phyloP scores from a whole-genome alignment of 345 rosid genomes.

The Clausena lansium region DNA sequence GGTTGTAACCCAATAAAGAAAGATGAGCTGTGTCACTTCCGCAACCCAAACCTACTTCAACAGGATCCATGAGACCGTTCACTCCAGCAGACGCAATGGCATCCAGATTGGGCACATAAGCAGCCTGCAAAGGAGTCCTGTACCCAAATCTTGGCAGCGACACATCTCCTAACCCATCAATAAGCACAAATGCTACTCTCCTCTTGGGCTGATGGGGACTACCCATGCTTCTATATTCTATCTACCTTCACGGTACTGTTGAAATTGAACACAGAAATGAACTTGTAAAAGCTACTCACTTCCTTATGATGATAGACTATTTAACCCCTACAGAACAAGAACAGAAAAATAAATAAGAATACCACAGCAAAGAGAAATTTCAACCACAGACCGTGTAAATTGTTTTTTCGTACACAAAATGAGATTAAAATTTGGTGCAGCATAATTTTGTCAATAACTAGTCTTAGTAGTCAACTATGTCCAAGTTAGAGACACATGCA shows the following conservation, averaged over 20 bases:
- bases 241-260: neutral
- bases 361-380: neutral
- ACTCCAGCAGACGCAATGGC: conserved; percentile 89
- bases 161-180: conserved; percentile 93
- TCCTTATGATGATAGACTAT: neutral
- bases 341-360: neutral
- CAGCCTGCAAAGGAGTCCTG: conserved; percentile 83
- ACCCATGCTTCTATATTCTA: conserved; percentile 31
- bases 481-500: neutral
- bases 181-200: conserved; percentile 85
- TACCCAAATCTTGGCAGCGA: conserved; percentile 71
- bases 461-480: neutral
- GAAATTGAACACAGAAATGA: neutral
- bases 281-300: neutral
- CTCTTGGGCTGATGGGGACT: conserved; percentile 40
- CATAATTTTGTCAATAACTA: neutral
- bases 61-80: conserved; percentile 99
- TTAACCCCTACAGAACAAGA: neutral
- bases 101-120: conserved; percentile 70
- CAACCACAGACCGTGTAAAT: neutral
- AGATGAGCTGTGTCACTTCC: conserved; percentile 99
- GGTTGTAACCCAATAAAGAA: conserved; percentile 87
- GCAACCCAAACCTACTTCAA: conserved; percentile 97
- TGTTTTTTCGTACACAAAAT: neutral
- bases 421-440: neutral